Base-by-base conservation (phyloP, 345 rosid genomes). In the Arabis alpina region DNA sequence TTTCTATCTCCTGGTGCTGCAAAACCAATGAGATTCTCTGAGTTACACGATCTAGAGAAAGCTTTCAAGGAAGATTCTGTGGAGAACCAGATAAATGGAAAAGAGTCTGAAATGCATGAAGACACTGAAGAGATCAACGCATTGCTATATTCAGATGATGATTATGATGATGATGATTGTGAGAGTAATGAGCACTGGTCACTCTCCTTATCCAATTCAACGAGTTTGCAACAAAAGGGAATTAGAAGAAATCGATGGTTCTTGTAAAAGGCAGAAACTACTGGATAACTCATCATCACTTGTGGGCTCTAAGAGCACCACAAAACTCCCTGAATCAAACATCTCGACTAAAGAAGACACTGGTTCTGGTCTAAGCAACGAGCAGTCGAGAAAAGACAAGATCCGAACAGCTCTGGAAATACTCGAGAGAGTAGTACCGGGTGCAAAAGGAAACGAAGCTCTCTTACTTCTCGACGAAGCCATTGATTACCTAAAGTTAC, bases 101-200 rank as follows among this genome's bases (percentile, higher is more conserved):
- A 80, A 70, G 86, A 78, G 44, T 81, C 82, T 16, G 97, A 94
- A 75, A 84, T 88, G 96, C 98, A 84, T 48, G 98, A 94, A 77
- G 97, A 94, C 85, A 89, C 97, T 11, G 99, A 91, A 28, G 99
- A 94, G 82, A 72, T 94, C 57, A 87, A 94, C 73, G 99, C 99
- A 6, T 77, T 94, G 13, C 89, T 94, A 47, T 92, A 89, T 78
- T 94, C 99, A 0, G 96, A 89, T 74, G 93, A 82, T 6, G 81
- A 70, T 54, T 47, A 75, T 14, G 79, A 68, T 24, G 81, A 88
- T 74, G 79, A 79, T 60, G 84, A 77, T 58, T 81, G 78, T 15
- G 70, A 72, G 43, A 76, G 92, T 89, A 61, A 87, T 80, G 61
- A 94, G 98, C 83, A 94, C 99, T 0, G 98, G 82, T 63, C 96